Conservation (phyloP, 768 basidiomycete species). For the Infundibulicybe gibba region DNA sequence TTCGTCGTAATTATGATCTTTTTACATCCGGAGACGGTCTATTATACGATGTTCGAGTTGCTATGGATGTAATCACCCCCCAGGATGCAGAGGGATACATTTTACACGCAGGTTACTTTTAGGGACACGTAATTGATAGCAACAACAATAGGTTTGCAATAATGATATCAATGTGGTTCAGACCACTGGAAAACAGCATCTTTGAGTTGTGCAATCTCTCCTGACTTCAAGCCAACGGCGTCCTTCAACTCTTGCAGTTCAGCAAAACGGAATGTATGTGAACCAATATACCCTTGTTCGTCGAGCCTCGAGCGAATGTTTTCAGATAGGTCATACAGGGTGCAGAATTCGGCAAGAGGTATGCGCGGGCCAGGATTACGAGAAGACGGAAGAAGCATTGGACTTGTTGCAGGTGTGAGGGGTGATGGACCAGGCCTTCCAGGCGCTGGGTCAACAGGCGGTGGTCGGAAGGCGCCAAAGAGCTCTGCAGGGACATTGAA, state of each 20-base stretch:
- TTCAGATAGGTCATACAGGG: constrained; percentile 1
- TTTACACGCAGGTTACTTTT: no score
- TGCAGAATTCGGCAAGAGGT: constrained; percentile 4
- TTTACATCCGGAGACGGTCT: no score
- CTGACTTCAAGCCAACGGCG: constrained; percentile 14
- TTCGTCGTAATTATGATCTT: constrained; percentile 7
- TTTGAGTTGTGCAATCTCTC: constrained; percentile 14
- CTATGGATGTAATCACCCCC: no score
- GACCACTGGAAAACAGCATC: constrained; percentile 13
- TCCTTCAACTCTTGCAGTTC: constrained; percentile 7
- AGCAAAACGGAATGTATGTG: constrained; percentile 10
- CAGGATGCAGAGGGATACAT: no score
- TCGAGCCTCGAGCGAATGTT: constrained; percentile 5
- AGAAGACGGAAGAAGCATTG: background rate
- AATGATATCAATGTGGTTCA: background rate
- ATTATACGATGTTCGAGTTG: no score
- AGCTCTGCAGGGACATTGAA: background rate
- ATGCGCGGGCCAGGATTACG: constrained; percentile 1
- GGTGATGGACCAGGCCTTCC: background rate
- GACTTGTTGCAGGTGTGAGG: background rate
- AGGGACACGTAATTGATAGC: background rate
- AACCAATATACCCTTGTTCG: constrained; percentile 8
- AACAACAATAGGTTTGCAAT: no score
- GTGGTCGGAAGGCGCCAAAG: background rate
- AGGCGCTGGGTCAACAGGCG: no score